Percentiles rank a stretch among this genome's conserved stretches.
phyloP scores from a whole-genome alignment of 1,284 basidiomycete genomes.

The Exsudoporus floridanus region DNA sequence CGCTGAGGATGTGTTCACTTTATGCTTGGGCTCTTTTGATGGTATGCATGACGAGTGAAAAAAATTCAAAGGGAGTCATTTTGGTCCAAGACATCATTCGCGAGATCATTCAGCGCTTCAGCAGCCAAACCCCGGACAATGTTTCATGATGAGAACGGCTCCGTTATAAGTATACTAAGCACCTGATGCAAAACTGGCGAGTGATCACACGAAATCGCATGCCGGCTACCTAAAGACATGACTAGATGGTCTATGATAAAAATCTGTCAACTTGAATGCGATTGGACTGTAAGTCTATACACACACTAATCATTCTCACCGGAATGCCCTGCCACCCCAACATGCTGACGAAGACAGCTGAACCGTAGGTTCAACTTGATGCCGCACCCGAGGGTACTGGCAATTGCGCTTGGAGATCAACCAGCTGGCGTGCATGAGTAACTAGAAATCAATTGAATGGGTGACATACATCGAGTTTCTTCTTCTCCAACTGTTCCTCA shows the following conservation, averaged over 20 bases:
- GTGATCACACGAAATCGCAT: not conserved
- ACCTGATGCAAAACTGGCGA: not conserved
- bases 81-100: not conserved
- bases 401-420: constrained; percentile 60
- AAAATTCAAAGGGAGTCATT: not conserved
- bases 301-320: not conserved
- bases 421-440: constrained; percentile 46
- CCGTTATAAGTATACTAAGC: not conserved
- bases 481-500: constrained; percentile 71
- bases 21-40: not conserved
- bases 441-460: constrained; percentile 5
- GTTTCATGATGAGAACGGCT: not conserved
- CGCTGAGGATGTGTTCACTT: no score
- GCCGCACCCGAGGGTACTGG: constrained; percentile 30
- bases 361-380: constrained; percentile 10
- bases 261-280: not conserved
- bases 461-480: constrained; percentile 68
- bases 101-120: no score
- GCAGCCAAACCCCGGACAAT: not conserved
- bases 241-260: not conserved
- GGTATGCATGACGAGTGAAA: not conserved
- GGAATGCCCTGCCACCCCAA: not conserved
- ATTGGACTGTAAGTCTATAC: not conserved
- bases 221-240: not conserved
- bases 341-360: not conserved